Conservation (phyloP, 2,329 filamentous ascomycete genomes). For the Fusarium annulatum region DNA sequence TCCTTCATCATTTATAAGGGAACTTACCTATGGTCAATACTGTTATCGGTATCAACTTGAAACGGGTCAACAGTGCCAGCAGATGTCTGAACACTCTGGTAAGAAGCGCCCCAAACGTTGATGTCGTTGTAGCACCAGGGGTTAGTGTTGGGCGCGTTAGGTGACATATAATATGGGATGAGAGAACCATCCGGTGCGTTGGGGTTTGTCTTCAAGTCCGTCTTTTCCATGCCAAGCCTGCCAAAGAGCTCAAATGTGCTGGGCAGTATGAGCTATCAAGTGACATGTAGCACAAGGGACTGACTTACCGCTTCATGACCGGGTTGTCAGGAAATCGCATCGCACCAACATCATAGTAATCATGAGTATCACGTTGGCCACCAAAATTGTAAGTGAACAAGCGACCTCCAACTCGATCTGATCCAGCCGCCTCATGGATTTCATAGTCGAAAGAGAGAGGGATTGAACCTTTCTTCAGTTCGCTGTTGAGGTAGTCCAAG, state of each 20-base stretch:
- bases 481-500: conserved; percentile 14
- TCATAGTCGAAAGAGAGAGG: conserved; percentile 11
- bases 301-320: conserved; percentile 14
- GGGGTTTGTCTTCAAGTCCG: background rate
- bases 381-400: conserved; percentile 30
- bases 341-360: conserved; percentile 28
- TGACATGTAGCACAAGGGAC: rapidly evolving
- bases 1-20: rapidly evolving
- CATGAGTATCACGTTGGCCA: background rate
- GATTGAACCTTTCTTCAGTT: background rate
- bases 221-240: background rate
- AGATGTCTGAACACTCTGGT: background rate
- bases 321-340: conserved; percentile 26
- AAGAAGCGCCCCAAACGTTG: conserved; percentile 1
- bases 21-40: background rate
- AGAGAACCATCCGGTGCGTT: conserved; percentile 5
- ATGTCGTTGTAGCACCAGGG: conserved; percentile 22
- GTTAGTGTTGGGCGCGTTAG: background rate
- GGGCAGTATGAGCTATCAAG: rapidly evolving
- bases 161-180: conserved; percentile 13
- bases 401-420: conserved; percentile 12
- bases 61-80: conserved; percentile 2
- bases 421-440: conserved; percentile 14
- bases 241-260: conserved; percentile 12
- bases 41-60: background rate